Conservation (phyloP, 2,329 filamentous ascomycete species). For the Escovopsis sp. region DNA sequence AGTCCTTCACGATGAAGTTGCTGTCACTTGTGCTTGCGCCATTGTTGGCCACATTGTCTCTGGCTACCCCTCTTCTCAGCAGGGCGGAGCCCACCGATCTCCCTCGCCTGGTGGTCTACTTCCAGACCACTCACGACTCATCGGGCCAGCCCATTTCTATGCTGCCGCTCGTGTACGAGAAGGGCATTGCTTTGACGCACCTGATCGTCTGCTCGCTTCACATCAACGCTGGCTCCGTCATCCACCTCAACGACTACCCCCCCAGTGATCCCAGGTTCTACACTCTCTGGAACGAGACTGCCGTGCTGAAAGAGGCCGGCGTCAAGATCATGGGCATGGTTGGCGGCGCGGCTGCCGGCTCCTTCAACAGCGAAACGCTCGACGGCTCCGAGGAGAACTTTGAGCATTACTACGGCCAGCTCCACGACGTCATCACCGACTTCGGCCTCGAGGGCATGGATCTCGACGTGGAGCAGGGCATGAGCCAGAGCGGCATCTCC, state of each 20-base stretch:
- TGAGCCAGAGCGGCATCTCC: slow-evolving; percentile 49
- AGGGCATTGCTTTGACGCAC: slow-evolving; percentile 47
- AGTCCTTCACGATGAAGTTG: slow-evolving; percentile 4
- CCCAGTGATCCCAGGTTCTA: slow-evolving; percentile 49
- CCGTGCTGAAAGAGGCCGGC: slow-evolving; percentile 52
- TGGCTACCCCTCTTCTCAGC: slow-evolving; percentile 2
- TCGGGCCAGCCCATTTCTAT: slow-evolving; percentile 30
- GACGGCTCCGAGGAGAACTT: slow-evolving; percentile 46
- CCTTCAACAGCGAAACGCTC: slow-evolving; percentile 34
- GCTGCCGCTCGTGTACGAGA: slow-evolving; percentile 28
- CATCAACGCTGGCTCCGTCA: slow-evolving; percentile 49
- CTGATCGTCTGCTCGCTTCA: slow-evolving; percentile 74
- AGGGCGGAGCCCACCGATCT: slow-evolving; percentile 8
- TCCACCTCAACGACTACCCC: slow-evolving; percentile 65
- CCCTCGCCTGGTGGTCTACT: slow-evolving; percentile 33
- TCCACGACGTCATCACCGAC: slow-evolving; percentile 47
- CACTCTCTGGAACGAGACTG: slow-evolving; percentile 66
- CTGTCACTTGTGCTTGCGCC: slow-evolving; percentile 2
- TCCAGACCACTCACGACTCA: slow-evolving; percentile 30
- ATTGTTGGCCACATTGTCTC: slow-evolving; percentile 4
- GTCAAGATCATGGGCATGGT: slow-evolving; percentile 74
- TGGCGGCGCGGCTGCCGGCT: slow-evolving; percentile 65
- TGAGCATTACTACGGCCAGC: slow-evolving; percentile 56
- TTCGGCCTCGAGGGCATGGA: slow-evolving; percentile 54
- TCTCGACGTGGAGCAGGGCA: slow-evolving; percentile 62